Conservation (phyloP, 2,329 filamentous ascomycete species). For the Diaporthe velutina region DNA sequence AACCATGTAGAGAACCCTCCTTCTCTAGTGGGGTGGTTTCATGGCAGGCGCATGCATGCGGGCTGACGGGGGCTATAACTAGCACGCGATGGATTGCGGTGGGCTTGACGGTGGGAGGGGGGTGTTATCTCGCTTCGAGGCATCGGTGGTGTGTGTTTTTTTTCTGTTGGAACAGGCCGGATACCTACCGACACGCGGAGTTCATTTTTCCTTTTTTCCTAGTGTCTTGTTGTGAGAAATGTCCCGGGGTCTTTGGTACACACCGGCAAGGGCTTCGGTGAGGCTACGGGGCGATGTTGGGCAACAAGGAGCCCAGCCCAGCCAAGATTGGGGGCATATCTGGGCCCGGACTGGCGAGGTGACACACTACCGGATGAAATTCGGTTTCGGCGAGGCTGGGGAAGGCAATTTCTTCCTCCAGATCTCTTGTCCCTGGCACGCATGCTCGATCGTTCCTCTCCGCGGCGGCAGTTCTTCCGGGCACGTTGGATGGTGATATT, state of each 20-base stretch:
- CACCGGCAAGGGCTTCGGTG: neutral
- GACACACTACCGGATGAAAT: constrained; percentile 4
- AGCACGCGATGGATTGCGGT: constrained; percentile 3
- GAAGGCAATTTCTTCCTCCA: neutral
- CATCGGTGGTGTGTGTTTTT: neutral
- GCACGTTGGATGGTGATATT: neutral
- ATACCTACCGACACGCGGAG: constrained; percentile 6
- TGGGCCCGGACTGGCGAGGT: constrained; percentile 3
- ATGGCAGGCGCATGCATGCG: constrained; percentile 15
- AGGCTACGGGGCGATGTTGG: neutral
- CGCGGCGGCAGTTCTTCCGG: constrained; percentile 19
- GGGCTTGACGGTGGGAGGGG: neutral
- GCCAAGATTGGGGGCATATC: constrained; percentile 6
- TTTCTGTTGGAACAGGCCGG: neutral
- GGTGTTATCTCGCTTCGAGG: constrained; percentile 19
- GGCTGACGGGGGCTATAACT: constrained; percentile 25
- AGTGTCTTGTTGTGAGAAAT: neutral
- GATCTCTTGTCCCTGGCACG: neutral
- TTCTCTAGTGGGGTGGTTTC: constrained; percentile 22
- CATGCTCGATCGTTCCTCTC: neutral
- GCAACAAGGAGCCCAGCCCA: neutral
- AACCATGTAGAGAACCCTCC: constrained; percentile 1
- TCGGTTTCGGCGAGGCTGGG: constrained; percentile 15
- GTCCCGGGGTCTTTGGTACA: constrained; percentile 3
- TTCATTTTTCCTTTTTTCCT: neutral